phyloP scores from a whole-genome alignment of 129 eudicot species.

The Flaveria bidentis region DNA sequence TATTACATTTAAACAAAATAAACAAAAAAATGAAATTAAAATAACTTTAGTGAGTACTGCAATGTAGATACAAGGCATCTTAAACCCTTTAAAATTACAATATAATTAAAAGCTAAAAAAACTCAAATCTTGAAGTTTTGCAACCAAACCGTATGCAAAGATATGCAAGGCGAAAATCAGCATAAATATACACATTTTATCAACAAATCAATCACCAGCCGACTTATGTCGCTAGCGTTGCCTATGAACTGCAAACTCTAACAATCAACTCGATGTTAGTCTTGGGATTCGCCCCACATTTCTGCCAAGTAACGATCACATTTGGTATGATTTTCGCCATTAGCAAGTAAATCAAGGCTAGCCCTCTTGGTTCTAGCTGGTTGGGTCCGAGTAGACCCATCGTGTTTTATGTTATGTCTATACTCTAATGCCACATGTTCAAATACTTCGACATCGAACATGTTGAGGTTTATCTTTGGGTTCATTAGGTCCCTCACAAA shows the following conservation, averaged over 20 bases:
- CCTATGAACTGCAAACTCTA: background rate
- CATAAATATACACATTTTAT: background rate
- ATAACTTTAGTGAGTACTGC: background rate
- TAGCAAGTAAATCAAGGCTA: slow-evolving; percentile 42
- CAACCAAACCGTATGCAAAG: background rate
- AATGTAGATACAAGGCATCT: background rate
- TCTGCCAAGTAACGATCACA: slow-evolving; percentile 60
- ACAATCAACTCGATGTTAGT: slow-evolving; percentile 16
- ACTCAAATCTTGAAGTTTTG: background rate
- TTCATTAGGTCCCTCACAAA: slow-evolving; percentile 83
- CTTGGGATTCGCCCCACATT: slow-evolving; percentile 83
- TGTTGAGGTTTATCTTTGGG: slow-evolving; percentile 66
- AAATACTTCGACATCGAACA: slow-evolving; percentile 89
- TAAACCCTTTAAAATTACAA: background rate
- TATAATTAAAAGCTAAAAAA: background rate
- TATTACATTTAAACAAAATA: background rate
- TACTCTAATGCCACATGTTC: slow-evolving; percentile 82
- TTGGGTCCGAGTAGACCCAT: slow-evolving; percentile 15
- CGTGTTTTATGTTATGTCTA: slow-evolving; percentile 73
- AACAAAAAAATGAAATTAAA: background rate
- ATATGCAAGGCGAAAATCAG: background rate
- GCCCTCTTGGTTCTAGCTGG: slow-evolving; percentile 45
- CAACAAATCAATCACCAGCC: background rate
- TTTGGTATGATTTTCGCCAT: slow-evolving; percentile 41
- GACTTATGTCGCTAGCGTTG: background rate